These are phyloP conservation scores for Sarocladium kiliense DNA, from an alignment of 2,329 filamentous ascomycete species.

Conservation along the genomic window DNA sequence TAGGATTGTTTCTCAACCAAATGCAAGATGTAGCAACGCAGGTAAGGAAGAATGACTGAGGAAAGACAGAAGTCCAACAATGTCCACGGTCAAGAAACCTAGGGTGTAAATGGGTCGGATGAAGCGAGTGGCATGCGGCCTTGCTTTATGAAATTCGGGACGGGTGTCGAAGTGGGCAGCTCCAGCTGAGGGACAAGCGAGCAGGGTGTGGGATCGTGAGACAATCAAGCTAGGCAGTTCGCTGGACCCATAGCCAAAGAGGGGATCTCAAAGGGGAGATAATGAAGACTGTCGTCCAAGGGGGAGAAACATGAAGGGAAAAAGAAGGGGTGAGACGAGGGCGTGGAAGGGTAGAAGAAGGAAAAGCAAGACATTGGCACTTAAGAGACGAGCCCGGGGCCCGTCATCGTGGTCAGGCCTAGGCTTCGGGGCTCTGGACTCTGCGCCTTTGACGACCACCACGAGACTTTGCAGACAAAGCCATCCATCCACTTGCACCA, in stretches of 20 bases:
- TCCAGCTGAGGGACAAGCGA: conserved; percentile 20
- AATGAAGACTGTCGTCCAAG: conserved; percentile 13
- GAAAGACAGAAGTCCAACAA: background rate
- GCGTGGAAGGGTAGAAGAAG: conserved; percentile 32
- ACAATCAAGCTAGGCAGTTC: conserved; percentile 16
- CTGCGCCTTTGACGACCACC: conserved; percentile 2
- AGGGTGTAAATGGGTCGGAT: conserved; percentile 6
- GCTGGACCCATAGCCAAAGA: background rate
- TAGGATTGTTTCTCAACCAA: background rate
- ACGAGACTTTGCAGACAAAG: background rate
- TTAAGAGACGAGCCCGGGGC: conserved; percentile 8
- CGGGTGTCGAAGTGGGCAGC: conserved; percentile 15
- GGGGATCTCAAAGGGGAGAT: conserved; percentile 9
- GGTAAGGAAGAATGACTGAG: background rate
- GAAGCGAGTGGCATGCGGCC: conserved; percentile 8
- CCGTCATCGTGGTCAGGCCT: conserved; percentile 11
- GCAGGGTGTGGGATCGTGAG: conserved; percentile 26
- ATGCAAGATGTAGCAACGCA: background rate
- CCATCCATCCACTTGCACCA: conserved; percentile 8
- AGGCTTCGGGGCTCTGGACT: conserved; percentile 2
- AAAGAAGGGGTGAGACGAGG: conserved; percentile 20
- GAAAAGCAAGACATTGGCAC: conserved; percentile 16
- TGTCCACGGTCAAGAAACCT: background rate
- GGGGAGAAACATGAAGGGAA: conserved; percentile 19
- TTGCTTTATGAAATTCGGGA: conserved; percentile 12